phyloP scores from a whole-genome alignment of 2,329 filamentous ascomycete species.

The Aspergillus japonicus region DNA sequence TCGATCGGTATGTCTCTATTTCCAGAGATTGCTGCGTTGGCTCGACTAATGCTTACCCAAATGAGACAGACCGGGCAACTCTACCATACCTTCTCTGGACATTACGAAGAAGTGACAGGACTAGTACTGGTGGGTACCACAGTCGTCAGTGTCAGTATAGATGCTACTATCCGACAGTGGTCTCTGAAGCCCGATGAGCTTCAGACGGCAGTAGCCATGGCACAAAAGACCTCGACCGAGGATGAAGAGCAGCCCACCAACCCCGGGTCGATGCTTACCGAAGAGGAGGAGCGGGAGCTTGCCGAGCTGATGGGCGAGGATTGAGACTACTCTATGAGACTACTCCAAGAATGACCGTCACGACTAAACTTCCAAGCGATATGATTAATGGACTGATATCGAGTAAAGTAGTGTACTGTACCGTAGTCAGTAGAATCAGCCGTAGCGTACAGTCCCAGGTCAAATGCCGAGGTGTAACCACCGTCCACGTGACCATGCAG shows the following conservation, averaged over 20 bases:
- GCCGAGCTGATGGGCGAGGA: constrained; percentile 84
- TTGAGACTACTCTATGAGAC: constrained; percentile 10
- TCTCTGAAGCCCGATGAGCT: constrained; percentile 64
- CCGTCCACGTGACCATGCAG: constrained; percentile 23
- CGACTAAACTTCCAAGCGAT: neutral
- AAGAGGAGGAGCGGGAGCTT: constrained; percentile 88
- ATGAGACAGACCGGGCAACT: constrained; percentile 62
- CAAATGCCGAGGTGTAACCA: no score
- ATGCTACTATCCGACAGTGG: constrained; percentile 86
- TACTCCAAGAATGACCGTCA: neutral
- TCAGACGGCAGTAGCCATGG: constrained; percentile 56
- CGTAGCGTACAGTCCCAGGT: no score
- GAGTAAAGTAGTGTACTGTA: no score
- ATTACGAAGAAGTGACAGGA: constrained; percentile 89
- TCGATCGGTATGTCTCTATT: constrained; percentile 44
- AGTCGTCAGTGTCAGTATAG: constrained; percentile 81
- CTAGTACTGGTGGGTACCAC: constrained; percentile 60
- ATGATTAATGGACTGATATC: neutral
- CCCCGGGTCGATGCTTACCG: constrained; percentile 63
- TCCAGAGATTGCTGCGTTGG: neutral
- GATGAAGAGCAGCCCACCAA: constrained; percentile 49
- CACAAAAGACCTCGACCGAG: constrained; percentile 43
- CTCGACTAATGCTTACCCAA: neutral
- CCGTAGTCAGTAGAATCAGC: no score
- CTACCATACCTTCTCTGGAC: constrained; percentile 71